A percentile compares a stretch with the other conserved stretches of the same genome.
phyloP scores from a whole-genome alignment of 1,284 basidiomycete genomes.

The Apiotrichum domesticum region DNA sequence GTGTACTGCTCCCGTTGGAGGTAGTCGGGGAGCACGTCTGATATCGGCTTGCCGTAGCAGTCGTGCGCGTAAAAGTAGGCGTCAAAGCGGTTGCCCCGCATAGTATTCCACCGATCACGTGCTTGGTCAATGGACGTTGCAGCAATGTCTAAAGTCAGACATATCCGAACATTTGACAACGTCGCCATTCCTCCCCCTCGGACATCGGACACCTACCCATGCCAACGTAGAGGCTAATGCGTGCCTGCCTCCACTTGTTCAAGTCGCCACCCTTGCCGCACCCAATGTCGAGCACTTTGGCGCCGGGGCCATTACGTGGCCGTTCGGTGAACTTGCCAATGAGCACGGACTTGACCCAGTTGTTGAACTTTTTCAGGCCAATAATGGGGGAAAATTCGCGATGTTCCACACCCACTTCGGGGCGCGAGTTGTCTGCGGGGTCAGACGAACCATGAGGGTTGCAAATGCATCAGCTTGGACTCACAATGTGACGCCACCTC shows the following conservation, averaged over 20 bases:
- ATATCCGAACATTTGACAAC: no score
- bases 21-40: slow-evolving; percentile 60
- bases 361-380: slow-evolving; percentile 95
- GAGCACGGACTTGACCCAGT: slow-evolving; percentile 96
- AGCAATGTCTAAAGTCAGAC: slow-evolving; percentile 67
- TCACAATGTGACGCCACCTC: slow-evolving; percentile 30
- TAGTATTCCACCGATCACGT: slow-evolving; percentile 56
- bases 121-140: slow-evolving; percentile 87
- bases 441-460: no score
- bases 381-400: slow-evolving; percentile 92
- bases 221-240: slow-evolving; percentile 70
- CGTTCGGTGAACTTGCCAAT: slow-evolving; percentile 65
- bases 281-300: slow-evolving; percentile 87
- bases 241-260: slow-evolving; percentile 90
- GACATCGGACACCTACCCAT: slow-evolving; percentile 55
- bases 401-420: slow-evolving; percentile 78
- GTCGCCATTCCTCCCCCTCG: not conserved
- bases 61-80: slow-evolving; percentile 82
- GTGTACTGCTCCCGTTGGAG: slow-evolving; percentile 62
- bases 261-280: slow-evolving; percentile 98
- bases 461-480: not conserved
- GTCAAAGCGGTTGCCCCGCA: slow-evolving; percentile 57
- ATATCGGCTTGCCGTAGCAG: slow-evolving; percentile 72
- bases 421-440: slow-evolving; percentile 79
- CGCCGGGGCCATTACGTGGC: slow-evolving; percentile 21